Evolutionary conservation across 2,329 filamentous ascomycete species (phyloP).

Genomic region (Sclerotinia trifoliorum): DNA sequence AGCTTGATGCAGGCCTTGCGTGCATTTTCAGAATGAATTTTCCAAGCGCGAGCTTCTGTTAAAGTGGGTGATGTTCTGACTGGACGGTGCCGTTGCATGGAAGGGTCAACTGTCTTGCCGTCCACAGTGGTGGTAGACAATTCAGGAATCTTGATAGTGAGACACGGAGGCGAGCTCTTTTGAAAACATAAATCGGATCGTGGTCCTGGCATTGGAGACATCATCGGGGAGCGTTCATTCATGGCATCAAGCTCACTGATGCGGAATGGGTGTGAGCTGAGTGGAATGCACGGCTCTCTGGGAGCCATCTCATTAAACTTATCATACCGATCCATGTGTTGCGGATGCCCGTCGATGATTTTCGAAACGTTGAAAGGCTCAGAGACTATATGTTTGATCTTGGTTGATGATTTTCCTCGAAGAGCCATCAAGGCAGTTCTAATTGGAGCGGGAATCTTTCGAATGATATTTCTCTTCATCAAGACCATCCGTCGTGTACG

Average conservation of each 20-base stretch:
- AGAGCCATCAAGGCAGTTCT: background rate
- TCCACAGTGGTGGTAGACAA: constrained; percentile 2
- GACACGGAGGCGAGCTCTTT: background rate
- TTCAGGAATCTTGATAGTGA: background rate
- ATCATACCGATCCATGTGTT: background rate
- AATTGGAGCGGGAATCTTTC: background rate
- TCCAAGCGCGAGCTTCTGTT: background rate
- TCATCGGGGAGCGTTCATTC: background rate
- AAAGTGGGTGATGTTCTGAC: background rate
- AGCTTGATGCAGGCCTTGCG: background rate
- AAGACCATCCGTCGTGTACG: background rate
- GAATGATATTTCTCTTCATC: constrained; percentile 6
- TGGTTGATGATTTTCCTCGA: background rate
- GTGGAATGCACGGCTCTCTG: background rate
- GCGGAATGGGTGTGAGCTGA: background rate
- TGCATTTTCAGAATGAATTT: background rate
- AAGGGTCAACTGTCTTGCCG: background rate
- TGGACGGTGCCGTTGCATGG: background rate
- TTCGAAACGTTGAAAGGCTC: background rate
- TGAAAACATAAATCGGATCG: background rate
- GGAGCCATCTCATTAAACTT: background rate
- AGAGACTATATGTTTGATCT: background rate
- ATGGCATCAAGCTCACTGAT: background rate
- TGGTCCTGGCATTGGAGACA: background rate
- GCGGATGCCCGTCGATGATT: background rate